Evolutionary conservation across 257 asterid genomes (phyloP), one percentile per base, ranked within the genome.

Genomic region (Solanum habrochaites): DNA sequence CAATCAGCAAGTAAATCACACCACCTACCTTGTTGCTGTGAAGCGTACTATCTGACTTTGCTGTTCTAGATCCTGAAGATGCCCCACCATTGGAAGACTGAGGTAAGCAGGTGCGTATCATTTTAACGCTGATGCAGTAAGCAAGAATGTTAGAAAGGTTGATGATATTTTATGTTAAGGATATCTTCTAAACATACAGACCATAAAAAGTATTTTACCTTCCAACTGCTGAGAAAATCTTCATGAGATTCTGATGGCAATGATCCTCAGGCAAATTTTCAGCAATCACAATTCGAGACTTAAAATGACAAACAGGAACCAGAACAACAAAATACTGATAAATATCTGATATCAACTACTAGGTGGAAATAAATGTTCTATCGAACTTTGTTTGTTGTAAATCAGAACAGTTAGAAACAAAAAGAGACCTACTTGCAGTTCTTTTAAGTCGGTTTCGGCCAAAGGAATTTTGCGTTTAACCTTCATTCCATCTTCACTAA

Each of bases 201-300:
- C 37, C 78, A 58, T 52, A 45, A 78, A 25, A 78, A 29, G 6
- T 75, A 23, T 73, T 47, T 64, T 92, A 95, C 99, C 99, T 95
- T 90, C 98, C 99, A 43, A 95, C 92, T 7, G 98, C 88, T 56
- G 98, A 94, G 91, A 96, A 95, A 83, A 94, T 91, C 90, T 91
- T 96, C 97, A 95, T 91, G 84, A 96, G 97, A 86, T 93, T 95
- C 92, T 96, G 99, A 83, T 96, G 99, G 87, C 95, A 94, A 87
- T 95, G 99, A 89, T 96, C 98, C 91, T 94, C 98, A 0, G 99
- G 98, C 86, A 96, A 88, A 86, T 96, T 96, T 88, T 96, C 99
- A 77, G 97, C 98, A 87, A 96, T 87, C 87, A 96, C 88, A 83
- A 96, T 95, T 71, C 96, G 94, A 74, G 96, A 93, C 99, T 96